Evolutionary conservation across 345 rosid genomes (phyloP), one percentile per base, ranked within the genome.

Genomic region (Pistacia vera): DNA sequence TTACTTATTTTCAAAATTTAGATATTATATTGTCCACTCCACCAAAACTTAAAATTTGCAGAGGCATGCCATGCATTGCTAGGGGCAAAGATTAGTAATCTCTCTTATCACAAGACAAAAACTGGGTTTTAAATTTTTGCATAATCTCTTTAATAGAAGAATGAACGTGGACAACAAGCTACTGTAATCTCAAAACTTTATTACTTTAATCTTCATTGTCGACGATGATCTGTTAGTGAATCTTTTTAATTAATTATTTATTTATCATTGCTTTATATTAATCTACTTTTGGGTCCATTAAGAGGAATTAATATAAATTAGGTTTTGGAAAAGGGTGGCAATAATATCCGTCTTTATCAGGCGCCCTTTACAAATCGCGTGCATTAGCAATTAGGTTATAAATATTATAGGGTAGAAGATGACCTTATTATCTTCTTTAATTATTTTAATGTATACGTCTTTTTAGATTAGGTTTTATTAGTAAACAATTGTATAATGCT

Each of bases 381-480:
- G 51, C 61, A 78, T 72, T 63, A 44, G 20, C 60, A 67, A 68
- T 57, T 25, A 60, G 44, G 8, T 51, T 28, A 69, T 59, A 14
- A 18, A 54, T 54, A 54, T 16, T 13, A 14, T 14, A 54, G 4
- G 18, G 18, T 5, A 68, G 46, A 11, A 22, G 71, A 48, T 49
- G 79, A 70, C 49, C 70, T 74, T 59, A 60, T 51, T 66, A 72
- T 55, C 77, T 30, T 58, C 41, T 9, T 52, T 72, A 65, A 63
- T 63, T 63, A 33, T 22, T 78, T 57, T 63, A 79, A 68, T 78
- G 64, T 69, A 63, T 44, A 55, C 41, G 69, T 81, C 81, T 70
- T 63, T 77, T 71, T 63, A 56, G 75, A 68, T 80, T 77, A 82
- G 80, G 87, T 85, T 76, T 79, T 22, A 14, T 54, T 68, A 4